Percentiles rank a stretch among this genome's conserved stretches.
phyloP scores from a whole-genome alignment of 768 basidiomycete species.

The Xanthoconium stramineum region DNA sequence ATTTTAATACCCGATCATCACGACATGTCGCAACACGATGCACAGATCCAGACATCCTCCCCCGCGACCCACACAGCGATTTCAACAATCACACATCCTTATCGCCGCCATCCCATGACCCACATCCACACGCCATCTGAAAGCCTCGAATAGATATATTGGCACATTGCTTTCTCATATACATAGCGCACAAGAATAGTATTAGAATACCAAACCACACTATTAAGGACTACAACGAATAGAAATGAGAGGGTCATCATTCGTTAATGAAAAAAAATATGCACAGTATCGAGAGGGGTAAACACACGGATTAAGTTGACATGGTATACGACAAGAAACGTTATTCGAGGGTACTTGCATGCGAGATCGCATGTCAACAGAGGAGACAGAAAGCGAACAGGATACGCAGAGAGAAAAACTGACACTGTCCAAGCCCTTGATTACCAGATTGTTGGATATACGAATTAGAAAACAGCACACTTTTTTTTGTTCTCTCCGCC shows the following conservation, averaged over 20 bases:
- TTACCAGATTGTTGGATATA: constrained; percentile 29
- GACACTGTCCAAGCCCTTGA: constrained; percentile 24
- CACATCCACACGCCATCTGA: no score
- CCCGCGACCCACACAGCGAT: no score
- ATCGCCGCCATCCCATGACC: no score
- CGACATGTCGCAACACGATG: no score
- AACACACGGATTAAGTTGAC: constrained; percentile 19
- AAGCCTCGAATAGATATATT: no score
- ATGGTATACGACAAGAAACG: constrained; percentile 19
- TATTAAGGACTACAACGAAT: not conserved
- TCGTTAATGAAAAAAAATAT: constrained; percentile 9
- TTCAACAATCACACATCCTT: no score
- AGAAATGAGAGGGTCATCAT: not conserved
- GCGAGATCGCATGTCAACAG: not conserved
- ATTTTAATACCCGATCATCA: no score
- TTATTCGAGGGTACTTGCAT: constrained; percentile 8
- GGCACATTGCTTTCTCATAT: not conserved
- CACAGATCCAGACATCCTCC: no score
- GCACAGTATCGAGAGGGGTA: constrained; percentile 16
- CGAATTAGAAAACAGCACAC: constrained; percentile 6
- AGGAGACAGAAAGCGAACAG: not conserved
- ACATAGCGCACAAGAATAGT: not conserved
- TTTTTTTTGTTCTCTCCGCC: not conserved
- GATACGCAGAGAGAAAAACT: not conserved
- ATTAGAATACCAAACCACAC: not conserved